phyloP scores from a whole-genome alignment of 495 filamentous ascomycete genomes.

The Penicillium odoratum region DNA sequence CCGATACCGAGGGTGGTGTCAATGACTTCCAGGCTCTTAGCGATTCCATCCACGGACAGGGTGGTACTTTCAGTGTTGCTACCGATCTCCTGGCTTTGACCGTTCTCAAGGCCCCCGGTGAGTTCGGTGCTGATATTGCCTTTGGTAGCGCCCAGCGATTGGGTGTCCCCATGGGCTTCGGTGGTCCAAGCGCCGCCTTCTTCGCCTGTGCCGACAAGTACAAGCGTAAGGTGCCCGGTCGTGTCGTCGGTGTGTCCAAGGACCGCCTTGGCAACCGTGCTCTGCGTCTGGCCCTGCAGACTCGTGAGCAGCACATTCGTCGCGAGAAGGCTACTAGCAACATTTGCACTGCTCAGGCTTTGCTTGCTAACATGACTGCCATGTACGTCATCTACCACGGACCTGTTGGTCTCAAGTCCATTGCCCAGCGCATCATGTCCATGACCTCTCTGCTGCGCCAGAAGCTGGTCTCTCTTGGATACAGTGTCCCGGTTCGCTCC shows the following conservation, averaged over 20 bases:
- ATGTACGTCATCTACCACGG: slow-evolving; percentile 99
- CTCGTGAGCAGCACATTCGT: slow-evolving; percentile 94
- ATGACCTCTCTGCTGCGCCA: slow-evolving; percentile 70
- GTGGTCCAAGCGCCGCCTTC: slow-evolving; percentile 96
- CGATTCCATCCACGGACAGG: slow-evolving; percentile 74
- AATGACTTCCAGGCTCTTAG: slow-evolving; percentile 72
- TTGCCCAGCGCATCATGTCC: slow-evolving; percentile 75
- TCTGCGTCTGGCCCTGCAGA: slow-evolving; percentile 88
- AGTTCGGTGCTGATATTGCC: slow-evolving; percentile 96
- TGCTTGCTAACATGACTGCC: slow-evolving; percentile 95
- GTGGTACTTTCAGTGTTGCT: slow-evolving; percentile 82
- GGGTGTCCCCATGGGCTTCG: slow-evolving; percentile 91
- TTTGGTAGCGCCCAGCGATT: slow-evolving; percentile 96
- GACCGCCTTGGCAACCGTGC: slow-evolving; percentile 83
- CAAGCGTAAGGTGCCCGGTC: slow-evolving; percentile 94
- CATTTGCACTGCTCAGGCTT: slow-evolving; percentile 94
- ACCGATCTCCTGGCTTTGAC: slow-evolving; percentile 93
- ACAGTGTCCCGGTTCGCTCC: slow-evolving; percentile 56
- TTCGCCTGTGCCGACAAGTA: slow-evolving; percentile 91
- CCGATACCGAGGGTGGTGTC: slow-evolving; percentile 83
- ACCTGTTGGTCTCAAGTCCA: slow-evolving; percentile 77
- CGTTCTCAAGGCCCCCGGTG: slow-evolving; percentile 84
- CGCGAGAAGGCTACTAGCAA: slow-evolving; percentile 99
- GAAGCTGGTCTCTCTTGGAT: slow-evolving; percentile 65
- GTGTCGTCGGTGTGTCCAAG: slow-evolving; percentile 90